A percentile compares a stretch with the other conserved stretches of the same genome.
phyloP scores from a whole-genome alignment of 257 asterid species.

The Agastache rugosa region DNA sequence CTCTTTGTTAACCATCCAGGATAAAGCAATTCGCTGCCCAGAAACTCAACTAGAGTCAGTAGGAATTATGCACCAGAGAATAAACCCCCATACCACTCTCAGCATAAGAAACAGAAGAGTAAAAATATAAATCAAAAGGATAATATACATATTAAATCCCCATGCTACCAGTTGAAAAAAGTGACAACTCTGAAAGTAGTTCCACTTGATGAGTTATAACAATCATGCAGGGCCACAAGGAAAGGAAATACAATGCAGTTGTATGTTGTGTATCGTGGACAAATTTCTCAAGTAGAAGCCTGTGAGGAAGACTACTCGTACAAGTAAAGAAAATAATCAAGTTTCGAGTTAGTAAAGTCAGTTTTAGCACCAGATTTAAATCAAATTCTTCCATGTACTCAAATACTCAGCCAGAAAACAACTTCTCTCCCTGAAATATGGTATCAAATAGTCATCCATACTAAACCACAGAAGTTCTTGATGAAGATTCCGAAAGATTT shows the following conservation, averaged over 20 bases:
- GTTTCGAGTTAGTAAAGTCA: not conserved
- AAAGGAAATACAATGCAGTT: no score
- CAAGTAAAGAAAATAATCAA: not conserved
- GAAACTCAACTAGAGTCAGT: constrained; percentile 38
- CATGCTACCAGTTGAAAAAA: not conserved
- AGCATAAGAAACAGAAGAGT: not conserved
- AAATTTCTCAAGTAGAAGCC: not conserved
- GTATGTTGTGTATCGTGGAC: no score
- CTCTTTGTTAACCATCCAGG: constrained; percentile 98
- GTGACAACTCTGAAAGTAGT: not conserved
- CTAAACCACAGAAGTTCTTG: not conserved
- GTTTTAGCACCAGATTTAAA: constrained; percentile 7
- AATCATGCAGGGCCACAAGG: not conserved
- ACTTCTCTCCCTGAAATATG: not conserved
- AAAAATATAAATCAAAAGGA: not conserved
- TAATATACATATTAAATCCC: not conserved
- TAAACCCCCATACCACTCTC: not conserved
- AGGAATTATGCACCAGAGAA: constrained; percentile 16
- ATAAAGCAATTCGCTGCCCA: constrained; percentile 88
- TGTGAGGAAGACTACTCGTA: not conserved
- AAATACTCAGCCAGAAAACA: not conserved
- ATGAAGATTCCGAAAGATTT: not conserved
- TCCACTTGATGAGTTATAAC: not conserved
- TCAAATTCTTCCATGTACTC: constrained; percentile 2
- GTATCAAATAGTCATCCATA: not conserved